These are phyloP conservation scores for Beauveria medogensis DNA, from an alignment of 2,329 filamentous ascomycete genomes.

Conservation along the genomic window DNA sequence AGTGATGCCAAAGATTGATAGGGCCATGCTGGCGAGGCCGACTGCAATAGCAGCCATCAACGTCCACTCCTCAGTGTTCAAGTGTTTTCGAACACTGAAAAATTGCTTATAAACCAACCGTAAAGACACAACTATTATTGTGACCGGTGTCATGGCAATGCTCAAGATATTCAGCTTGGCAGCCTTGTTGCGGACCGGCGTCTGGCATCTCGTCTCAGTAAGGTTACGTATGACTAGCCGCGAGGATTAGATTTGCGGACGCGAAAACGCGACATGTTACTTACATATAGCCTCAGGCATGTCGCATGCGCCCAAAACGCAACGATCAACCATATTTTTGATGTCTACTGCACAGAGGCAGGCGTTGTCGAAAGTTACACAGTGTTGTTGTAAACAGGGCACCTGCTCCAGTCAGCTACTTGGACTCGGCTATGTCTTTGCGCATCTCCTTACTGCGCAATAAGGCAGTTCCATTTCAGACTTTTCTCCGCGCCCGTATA, in stretches of 20 bases:
- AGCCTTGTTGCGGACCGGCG: neutral
- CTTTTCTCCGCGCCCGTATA: neutral
- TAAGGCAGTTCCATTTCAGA: neutral
- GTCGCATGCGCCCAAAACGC: neutral
- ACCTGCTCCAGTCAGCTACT: neutral
- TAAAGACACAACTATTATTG: slow-evolving; percentile 24
- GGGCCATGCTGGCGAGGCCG: slow-evolving; percentile 21
- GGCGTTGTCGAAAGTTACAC: neutral
- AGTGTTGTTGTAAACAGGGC: neutral
- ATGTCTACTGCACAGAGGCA: neutral
- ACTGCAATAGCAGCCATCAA: slow-evolving; percentile 21
- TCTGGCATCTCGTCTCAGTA: slow-evolving; percentile 2
- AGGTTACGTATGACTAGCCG: neutral
- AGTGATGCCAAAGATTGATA: slow-evolving; percentile 21
- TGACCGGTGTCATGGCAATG: neutral
- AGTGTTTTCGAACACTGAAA: slow-evolving; percentile 20
- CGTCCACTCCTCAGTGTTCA: slow-evolving; percentile 29
- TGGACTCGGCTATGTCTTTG: neutral
- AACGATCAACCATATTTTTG: neutral
- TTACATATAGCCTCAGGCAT: slow-evolving; percentile 5
- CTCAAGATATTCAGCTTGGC: neutral
- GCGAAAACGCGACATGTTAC: neutral
- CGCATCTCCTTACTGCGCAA: neutral
- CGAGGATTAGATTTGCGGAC: too few relatives aligned
- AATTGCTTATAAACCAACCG: slow-evolving; percentile 30